Percentiles rank a stretch among this genome's conserved stretches.
phyloP scores from a whole-genome alignment of 305 asterid species.

The Plantago coronopus region DNA sequence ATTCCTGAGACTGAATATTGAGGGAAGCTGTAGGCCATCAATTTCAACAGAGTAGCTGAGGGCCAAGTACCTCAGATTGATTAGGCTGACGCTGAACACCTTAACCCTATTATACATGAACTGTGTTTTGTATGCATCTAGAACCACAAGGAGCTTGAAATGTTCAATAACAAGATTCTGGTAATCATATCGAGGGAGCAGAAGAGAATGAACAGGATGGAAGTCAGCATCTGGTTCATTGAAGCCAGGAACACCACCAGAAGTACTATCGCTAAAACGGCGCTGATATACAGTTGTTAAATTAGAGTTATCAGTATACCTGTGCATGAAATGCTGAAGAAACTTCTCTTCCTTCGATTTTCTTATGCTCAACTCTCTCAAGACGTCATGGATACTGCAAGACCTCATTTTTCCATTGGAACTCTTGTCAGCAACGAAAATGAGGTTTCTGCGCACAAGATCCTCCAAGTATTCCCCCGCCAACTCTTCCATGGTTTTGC shows the following conservation, averaged over 20 bases:
- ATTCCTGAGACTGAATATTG: not conserved
- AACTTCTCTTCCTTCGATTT: conserved; percentile 28
- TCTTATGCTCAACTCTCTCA: conserved; percentile 27
- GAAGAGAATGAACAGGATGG: conserved; percentile 17
- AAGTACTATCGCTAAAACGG: too few species aligned
- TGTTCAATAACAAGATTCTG: not conserved
- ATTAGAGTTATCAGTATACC: not conserved
- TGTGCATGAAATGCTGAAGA: conserved; percentile 18
- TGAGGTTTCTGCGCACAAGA: conserved; percentile 13
- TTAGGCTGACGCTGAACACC: conserved; percentile 20
- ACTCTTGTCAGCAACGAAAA: not conserved
- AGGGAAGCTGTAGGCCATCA: not conserved
- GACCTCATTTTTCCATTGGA: conserved; percentile 9
- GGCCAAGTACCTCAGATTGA: conserved; percentile 31
- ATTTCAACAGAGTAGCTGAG: not conserved
- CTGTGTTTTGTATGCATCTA: conserved; percentile 24
- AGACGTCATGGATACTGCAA: conserved; percentile 30
- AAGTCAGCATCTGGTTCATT: too few species aligned
- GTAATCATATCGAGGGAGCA: not conserved
- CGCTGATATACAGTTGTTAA: conserved; percentile 17
- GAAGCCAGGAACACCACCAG: not conserved
- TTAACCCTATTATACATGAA: conserved; percentile 17
- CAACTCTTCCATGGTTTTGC: conserved; percentile 8
- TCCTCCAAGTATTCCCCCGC: conserved; percentile 6
- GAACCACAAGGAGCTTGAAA: conserved; percentile 21